Conservation (phyloP, 352 stramenopile genomes). For the Globisporangium radiosum region DNA sequence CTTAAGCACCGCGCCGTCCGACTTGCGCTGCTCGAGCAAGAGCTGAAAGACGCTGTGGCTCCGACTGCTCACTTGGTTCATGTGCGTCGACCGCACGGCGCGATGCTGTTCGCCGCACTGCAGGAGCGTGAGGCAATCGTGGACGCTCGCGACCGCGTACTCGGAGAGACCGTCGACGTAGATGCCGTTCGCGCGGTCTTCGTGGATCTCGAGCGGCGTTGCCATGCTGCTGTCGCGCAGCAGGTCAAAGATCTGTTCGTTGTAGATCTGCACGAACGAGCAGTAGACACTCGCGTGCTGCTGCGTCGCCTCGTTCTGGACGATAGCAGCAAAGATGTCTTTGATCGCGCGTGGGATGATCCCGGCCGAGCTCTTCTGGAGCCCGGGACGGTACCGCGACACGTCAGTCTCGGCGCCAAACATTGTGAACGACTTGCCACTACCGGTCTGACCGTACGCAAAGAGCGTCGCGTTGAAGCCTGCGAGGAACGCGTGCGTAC, state of each 20-base stretch:
- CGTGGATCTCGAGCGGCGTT: slow-evolving; percentile 74
- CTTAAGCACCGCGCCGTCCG: slow-evolving; percentile 67
- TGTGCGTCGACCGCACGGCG: slow-evolving; percentile 87
- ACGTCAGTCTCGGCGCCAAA: slow-evolving; percentile 69
- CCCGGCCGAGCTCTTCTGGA: slow-evolving; percentile 77
- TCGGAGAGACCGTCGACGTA: slow-evolving; percentile 91
- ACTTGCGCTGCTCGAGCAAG: slow-evolving; percentile 65
- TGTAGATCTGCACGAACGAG: slow-evolving; percentile 90
- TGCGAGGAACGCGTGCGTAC: slow-evolving; percentile 69
- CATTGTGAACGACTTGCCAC: slow-evolving; percentile 86
- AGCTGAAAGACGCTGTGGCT: slow-evolving; percentile 90
- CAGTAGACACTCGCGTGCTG: slow-evolving; percentile 52
- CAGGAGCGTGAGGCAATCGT: slow-evolving; percentile 83
- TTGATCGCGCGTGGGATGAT: slow-evolving; percentile 89
- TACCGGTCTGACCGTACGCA: slow-evolving; percentile 80
- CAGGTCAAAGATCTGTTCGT: slow-evolving; percentile 89
- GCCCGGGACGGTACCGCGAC: slow-evolving; percentile 59
- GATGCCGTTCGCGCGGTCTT: slow-evolving; percentile 81
- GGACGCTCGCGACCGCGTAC: slow-evolving; percentile 80
- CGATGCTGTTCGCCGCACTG: slow-evolving; percentile 81
- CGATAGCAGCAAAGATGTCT: slow-evolving; percentile 68
- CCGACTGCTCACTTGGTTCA: slow-evolving; percentile 87
- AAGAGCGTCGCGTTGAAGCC: slow-evolving; percentile 85
- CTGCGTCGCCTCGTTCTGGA: slow-evolving; percentile 39
- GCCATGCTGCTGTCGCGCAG: slow-evolving; percentile 77